Conservation (phyloP, 2,329 filamentous ascomycete genomes). For the Pseudophaeomoniella oleicola region DNA sequence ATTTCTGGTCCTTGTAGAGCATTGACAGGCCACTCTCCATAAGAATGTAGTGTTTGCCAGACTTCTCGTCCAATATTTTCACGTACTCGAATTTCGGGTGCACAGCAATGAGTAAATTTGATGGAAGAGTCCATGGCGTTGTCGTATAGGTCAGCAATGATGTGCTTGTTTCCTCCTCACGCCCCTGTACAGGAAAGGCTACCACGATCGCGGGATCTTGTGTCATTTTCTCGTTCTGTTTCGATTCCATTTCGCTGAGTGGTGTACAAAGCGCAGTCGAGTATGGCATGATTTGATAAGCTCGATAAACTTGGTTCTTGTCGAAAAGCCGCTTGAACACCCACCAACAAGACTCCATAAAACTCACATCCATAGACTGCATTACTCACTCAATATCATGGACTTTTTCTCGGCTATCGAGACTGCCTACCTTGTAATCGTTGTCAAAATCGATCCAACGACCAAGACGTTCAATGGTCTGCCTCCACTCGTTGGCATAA, state of each 20-base stretch:
- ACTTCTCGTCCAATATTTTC: conserved; percentile 70
- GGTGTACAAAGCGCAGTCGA: conserved; percentile 81
- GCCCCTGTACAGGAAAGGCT: conserved; percentile 60
- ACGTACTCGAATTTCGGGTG: conserved; percentile 77
- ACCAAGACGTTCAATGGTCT: conserved; percentile 74
- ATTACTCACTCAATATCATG: background rate
- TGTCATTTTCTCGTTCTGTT: conserved; percentile 88
- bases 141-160: conserved; percentile 78
- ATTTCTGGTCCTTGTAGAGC: conserved; percentile 89
- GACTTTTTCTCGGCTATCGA: background rate
- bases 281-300: conserved; percentile 87
- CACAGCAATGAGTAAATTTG: conserved; percentile 61
- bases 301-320: conserved; percentile 78
- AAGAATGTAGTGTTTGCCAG: conserved; percentile 71
- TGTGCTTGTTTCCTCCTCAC: conserved; percentile 50
- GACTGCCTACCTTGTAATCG: conserved; percentile 61
- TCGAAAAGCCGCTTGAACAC: conserved; percentile 88
- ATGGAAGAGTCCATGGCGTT: conserved; percentile 75
- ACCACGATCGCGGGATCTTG: conserved; percentile 84
- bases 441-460: conserved; percentile 98
- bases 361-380: conserved; percentile 81
- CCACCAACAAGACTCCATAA: conserved; percentile 97
- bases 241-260: conserved; percentile 84
- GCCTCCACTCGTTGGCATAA: conserved; percentile 73
- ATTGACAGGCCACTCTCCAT: conserved; percentile 68